Conservation (phyloP, 2,329 filamentous ascomycete species). For the Sclerotinia trifoliorum region DNA sequence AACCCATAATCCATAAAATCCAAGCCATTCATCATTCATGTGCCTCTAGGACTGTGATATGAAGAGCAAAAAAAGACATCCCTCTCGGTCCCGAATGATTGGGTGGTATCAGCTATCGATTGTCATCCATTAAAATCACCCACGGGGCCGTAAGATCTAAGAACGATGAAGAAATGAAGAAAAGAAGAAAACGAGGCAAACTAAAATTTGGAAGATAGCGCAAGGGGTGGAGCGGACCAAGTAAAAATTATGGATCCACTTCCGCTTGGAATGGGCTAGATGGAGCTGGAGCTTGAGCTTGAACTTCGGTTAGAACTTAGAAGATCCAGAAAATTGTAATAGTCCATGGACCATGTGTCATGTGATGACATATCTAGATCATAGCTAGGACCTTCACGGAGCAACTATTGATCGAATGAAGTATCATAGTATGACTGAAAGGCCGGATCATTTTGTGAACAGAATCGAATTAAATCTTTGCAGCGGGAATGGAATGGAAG, state of each 20-base stretch:
- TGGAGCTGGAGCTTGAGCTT: not conserved
- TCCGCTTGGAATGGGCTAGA: not conserved
- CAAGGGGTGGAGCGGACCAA: conserved; percentile 1
- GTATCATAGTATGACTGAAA: not conserved
- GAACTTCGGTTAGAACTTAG: not conserved
- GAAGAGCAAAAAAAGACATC: not conserved
- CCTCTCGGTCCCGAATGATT: not conserved
- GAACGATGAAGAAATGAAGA: not conserved
- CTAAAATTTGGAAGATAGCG: not conserved
- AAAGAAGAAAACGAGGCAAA: not conserved
- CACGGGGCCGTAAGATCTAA: not conserved
- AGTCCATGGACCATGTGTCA: not conserved
- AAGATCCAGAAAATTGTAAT: not conserved
- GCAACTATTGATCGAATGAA: not conserved
- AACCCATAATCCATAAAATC: too few species aligned
- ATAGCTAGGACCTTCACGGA: not conserved
- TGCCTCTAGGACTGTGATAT: not conserved
- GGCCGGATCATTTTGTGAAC: too few species aligned
- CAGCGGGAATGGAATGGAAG: not conserved
- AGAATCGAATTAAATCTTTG: too few species aligned
- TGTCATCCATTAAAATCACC: not conserved
- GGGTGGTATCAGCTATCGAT: not conserved
- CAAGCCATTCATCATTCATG: not conserved
- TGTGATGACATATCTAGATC: conserved; percentile 3
- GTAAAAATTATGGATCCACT: not conserved